Conservation (phyloP, 2,329 filamentous ascomycete species). For the Penicillium sp. region DNA sequence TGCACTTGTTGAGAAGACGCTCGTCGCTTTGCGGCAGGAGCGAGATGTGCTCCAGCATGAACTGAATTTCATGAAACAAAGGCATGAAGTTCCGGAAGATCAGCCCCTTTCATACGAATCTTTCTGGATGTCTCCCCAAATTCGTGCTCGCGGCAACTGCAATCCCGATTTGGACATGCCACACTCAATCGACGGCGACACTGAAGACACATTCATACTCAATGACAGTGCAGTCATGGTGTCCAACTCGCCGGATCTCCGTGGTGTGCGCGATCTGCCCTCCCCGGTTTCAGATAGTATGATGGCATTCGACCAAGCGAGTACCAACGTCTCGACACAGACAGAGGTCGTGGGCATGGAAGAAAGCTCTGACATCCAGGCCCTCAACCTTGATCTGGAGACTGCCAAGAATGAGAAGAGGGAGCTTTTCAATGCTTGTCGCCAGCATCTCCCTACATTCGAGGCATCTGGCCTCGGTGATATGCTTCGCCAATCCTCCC, state of each 20-base stretch:
- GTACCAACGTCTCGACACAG: constrained; percentile 22
- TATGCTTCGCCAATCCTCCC: constrained; percentile 32
- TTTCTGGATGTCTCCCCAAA: constrained; percentile 19
- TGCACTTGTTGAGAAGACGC: constrained; percentile 27
- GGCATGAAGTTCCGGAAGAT: constrained; percentile 5
- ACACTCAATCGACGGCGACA: constrained; percentile 10
- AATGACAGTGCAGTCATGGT: constrained; percentile 35
- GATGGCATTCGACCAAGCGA: constrained; percentile 16
- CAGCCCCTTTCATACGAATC: constrained; percentile 18
- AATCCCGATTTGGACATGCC: constrained; percentile 3
- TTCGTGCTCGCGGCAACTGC: constrained; percentile 20
- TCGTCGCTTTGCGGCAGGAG: constrained; percentile 30
- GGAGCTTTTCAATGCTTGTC: constrained; percentile 44
- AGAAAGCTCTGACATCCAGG: constrained; percentile 29
- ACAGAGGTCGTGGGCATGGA: constrained; percentile 17
- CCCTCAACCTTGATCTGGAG: constrained; percentile 42
- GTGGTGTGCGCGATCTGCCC: constrained; percentile 14
- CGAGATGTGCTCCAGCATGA: constrained; percentile 33
- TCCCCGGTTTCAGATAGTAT: constrained; percentile 22
- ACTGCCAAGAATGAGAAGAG: constrained; percentile 43
- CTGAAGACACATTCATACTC: constrained; percentile 31
- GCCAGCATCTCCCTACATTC: constrained; percentile 29
- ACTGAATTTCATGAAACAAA: constrained; percentile 25
- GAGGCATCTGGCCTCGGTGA: constrained; percentile 24
- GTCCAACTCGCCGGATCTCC: constrained; percentile 37